Evolutionary conservation across 73 alveolate genomes (phyloP).

Genomic region (Tetrahymena malaccensis): DNA sequence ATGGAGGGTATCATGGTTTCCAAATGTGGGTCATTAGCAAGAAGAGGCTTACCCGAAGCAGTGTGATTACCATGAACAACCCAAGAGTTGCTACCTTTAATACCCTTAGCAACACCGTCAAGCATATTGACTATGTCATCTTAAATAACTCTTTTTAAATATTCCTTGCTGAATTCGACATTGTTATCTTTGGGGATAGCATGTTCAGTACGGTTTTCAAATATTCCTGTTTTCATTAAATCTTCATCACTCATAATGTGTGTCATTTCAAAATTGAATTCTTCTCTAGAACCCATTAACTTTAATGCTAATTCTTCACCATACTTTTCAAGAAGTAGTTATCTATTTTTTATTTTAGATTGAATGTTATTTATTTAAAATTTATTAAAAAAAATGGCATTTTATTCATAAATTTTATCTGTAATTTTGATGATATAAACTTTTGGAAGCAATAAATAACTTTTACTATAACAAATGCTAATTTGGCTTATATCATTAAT

Average conservation of each 20-base stretch:
- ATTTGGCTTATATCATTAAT: no score
- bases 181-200: not conserved
- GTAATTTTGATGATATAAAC: not conserved
- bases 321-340: not conserved
- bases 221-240: not conserved
- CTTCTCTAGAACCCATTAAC: slow-evolving; percentile 15
- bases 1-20: slow-evolving; percentile 69
- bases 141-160: not conserved
- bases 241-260: slow-evolving; percentile 4
- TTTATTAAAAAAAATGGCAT: no score
- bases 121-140: not conserved
- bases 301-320: not conserved
- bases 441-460: no score
- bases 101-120: slow-evolving; percentile 1
- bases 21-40: slow-evolving; percentile 92
- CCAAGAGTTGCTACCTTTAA: slow-evolving; percentile 70
- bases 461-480: no score
- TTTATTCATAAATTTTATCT: no score
- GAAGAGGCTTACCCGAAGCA: slow-evolving; percentile 77
- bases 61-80: slow-evolving; percentile 87
- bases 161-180: not conserved
- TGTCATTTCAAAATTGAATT: slow-evolving; percentile 9
- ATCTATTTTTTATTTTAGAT: not conserved
- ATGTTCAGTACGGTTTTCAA: not conserved
- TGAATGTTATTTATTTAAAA: not conserved